These are phyloP conservation scores for Elsinoe fawcettii DNA, from an alignment of 2,329 filamentous ascomycete species.

Conservation along the genomic window DNA sequence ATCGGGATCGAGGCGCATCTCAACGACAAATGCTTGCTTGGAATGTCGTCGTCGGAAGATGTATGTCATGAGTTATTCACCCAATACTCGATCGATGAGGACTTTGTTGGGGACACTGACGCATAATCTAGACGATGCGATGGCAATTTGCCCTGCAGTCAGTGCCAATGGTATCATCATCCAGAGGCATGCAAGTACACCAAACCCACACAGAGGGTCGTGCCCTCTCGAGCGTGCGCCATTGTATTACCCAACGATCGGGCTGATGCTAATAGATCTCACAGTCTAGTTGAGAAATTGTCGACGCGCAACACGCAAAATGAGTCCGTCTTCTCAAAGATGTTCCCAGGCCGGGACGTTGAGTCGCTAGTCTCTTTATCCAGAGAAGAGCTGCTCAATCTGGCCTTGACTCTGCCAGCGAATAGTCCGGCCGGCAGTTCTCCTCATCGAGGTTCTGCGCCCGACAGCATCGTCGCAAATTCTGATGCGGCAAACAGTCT, in stretches of 20 bases:
- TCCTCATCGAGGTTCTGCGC: conserved; percentile 17
- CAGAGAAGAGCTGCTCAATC: conserved; percentile 39
- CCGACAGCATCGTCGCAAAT: conserved; percentile 18
- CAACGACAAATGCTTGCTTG: conserved; percentile 57
- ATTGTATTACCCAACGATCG: conserved; percentile 21
- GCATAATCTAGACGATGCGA: conserved; percentile 52
- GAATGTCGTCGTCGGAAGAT: conserved; percentile 77
- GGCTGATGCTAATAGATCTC: conserved; percentile 43
- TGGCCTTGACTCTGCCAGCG: conserved; percentile 37
- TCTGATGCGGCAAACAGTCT: conserved; percentile 47
- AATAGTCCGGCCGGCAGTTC: conserved; percentile 31
- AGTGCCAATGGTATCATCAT: conserved; percentile 73
- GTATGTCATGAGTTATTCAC: background rate
- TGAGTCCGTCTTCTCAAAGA: conserved; percentile 34
- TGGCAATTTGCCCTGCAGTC: conserved; percentile 71
- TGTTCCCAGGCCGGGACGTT: conserved; percentile 37
- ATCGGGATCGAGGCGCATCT: conserved; percentile 37
- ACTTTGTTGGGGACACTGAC: background rate
- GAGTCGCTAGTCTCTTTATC: conserved; percentile 34
- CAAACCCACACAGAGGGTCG: conserved; percentile 67
- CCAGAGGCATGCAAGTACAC: conserved; percentile 74
- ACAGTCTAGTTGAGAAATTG: conserved; percentile 51
- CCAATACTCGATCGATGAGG: background rate
- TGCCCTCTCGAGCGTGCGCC: conserved; percentile 68
- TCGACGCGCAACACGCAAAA: conserved; percentile 43